Evolutionary conservation across 1,284 basidiomycete species (phyloP).

Genomic region (Cryptococcus amylolentus): DNA sequence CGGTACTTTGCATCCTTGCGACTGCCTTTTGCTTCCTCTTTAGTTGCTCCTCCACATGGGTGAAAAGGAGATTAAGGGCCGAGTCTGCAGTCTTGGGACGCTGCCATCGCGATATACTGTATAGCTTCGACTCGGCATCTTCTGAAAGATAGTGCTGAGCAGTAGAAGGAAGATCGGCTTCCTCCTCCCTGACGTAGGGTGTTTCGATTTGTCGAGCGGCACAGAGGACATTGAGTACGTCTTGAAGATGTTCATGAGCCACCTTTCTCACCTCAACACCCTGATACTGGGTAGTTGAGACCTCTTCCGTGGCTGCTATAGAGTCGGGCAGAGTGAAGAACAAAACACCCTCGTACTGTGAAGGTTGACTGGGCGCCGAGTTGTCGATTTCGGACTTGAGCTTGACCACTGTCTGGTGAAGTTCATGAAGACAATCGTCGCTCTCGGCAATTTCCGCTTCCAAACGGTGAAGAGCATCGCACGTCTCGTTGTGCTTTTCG

Average conservation of each 20-base stretch:
- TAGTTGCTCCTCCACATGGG: constrained; percentile 84
- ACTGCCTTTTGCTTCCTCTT: constrained; percentile 92
- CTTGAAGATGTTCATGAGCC: constrained; percentile 70
- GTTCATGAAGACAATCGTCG: constrained; percentile 86
- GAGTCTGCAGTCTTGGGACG: constrained; percentile 80
- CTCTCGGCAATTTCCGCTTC: constrained; percentile 92
- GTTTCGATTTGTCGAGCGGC: constrained; percentile 78
- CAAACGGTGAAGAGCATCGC: constrained; percentile 90
- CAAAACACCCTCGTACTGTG: constrained; percentile 85
- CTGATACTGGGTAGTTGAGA: constrained; percentile 49
- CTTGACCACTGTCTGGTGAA: constrained; percentile 75
- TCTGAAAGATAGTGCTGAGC: constrained; percentile 85
- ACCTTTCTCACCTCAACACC: constrained; percentile 74
- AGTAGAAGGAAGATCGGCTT: constrained; percentile 84
- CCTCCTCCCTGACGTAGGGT: constrained; percentile 85
- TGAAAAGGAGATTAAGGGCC: constrained; percentile 73
- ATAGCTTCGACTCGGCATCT: constrained; percentile 76
- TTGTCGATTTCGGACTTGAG: constrained; percentile 60
- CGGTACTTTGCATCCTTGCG: constrained; percentile 95
- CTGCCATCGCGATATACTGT: constrained; percentile 75
- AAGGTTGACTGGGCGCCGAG: constrained; percentile 49
- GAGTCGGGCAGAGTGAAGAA: constrained; percentile 56
- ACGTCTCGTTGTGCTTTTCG: constrained; percentile 99
- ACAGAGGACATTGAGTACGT: constrained; percentile 78
- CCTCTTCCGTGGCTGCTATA: constrained; percentile 15